These are phyloP conservation scores for Plectosphaerella cucumerina DNA, from an alignment of 2,329 filamentous ascomycete species.

Conservation along the genomic window DNA sequence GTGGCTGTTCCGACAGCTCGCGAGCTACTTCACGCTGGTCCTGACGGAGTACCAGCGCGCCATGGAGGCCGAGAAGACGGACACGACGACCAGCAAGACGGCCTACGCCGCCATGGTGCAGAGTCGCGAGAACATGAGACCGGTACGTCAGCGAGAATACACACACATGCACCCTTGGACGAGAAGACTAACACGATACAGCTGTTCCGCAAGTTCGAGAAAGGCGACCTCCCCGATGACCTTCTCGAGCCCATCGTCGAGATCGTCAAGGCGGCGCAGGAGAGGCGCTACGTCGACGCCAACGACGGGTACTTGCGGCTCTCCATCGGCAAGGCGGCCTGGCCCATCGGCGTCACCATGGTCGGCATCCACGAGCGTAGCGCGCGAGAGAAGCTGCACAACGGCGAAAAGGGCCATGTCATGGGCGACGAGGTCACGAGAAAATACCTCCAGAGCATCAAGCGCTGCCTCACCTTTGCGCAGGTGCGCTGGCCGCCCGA, in stretches of 20 bases:
- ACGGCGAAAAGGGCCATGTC: slow-evolving; percentile 85
- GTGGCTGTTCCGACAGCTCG: slow-evolving; percentile 81
- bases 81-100: slow-evolving; percentile 73
- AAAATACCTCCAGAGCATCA: slow-evolving; percentile 97
- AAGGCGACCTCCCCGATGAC: slow-evolving; percentile 70
- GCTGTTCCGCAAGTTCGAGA: slow-evolving; percentile 87
- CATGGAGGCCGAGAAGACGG: slow-evolving; percentile 58
- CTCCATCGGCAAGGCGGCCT: slow-evolving; percentile 94
- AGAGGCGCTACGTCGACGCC: slow-evolving; percentile 88
- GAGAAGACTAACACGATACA: slow-evolving; percentile 17
- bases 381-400: slow-evolving; percentile 90
- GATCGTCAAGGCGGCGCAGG: slow-evolving; percentile 87
- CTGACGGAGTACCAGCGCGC: slow-evolving; percentile 81
- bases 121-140: slow-evolving; percentile 81
- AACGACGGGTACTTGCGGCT: slow-evolving; percentile 92
- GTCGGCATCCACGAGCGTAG: slow-evolving; percentile 98
- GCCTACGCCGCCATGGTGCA: slow-evolving; percentile 84
- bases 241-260: slow-evolving; percentile 81
- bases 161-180: background rate
- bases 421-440: slow-evolving; percentile 95
- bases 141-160: slow-evolving; percentile 34
- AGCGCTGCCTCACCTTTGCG: slow-evolving; percentile 91
- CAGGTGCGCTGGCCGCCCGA: slow-evolving; percentile 95
- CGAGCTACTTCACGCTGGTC: slow-evolving; percentile 96
- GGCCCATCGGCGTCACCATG: slow-evolving; percentile 99